A percentile compares a stretch with the other conserved stretches of the same genome.
Conservation (phyloP, 2,329 filamentous ascomycete genomes). For the Colletotrichum shisoi region DNA sequence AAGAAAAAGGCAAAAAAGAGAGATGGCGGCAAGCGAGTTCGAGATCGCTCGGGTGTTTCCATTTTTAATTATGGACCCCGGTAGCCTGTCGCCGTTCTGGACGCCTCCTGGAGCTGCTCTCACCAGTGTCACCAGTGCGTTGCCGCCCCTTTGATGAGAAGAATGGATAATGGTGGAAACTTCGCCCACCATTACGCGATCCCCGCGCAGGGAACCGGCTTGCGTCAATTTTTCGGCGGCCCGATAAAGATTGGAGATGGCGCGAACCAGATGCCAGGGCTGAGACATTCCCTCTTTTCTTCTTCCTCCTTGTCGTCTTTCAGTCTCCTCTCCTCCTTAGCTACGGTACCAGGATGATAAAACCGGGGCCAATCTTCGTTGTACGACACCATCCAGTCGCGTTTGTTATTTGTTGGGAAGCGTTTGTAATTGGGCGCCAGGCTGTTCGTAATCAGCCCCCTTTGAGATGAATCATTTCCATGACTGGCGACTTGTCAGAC, state of each 20-base stretch:
- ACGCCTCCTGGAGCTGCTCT: not conserved
- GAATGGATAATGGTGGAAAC: constrained; percentile 2
- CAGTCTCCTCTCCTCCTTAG: not conserved
- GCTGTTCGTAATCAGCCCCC: not conserved
- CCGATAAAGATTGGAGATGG: constrained; percentile 18
- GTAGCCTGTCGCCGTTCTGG: constrained; percentile 6
- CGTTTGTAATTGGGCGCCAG: not conserved
- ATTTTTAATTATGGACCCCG: constrained; percentile 11
- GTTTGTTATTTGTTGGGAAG: not conserved
- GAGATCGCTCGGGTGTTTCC: constrained; percentile 24
- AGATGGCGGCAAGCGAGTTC: constrained; percentile 12
- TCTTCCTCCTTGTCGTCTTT: not conserved
- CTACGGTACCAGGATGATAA: not conserved
- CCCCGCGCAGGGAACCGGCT: constrained; percentile 12
- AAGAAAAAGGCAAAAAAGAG: not conserved
- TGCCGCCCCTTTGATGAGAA: not conserved
- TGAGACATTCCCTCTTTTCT: constrained; percentile 6
- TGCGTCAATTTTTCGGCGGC: constrained; percentile 21
- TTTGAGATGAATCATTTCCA: not conserved
- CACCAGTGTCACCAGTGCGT: not conserved
- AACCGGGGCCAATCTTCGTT: not conserved
- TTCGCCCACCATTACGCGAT: not conserved
- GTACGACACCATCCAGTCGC: constrained; percentile 2
- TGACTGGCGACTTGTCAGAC: not conserved
- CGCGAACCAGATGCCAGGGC: constrained; percentile 24